phyloP scores from a whole-genome alignment of 202 grass and related monocot genomes.

The Schoenoplectus triqueter region DNA sequence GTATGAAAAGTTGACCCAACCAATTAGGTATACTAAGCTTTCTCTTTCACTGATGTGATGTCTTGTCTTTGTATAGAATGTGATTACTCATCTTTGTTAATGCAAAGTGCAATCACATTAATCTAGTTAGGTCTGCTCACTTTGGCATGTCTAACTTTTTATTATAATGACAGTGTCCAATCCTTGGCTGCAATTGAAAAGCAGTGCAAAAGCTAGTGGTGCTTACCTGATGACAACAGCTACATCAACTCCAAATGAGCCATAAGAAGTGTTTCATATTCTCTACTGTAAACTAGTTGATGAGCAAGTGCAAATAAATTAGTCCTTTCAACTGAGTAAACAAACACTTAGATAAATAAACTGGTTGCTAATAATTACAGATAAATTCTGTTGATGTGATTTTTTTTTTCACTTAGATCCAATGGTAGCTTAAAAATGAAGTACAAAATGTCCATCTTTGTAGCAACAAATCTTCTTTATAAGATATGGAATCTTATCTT shows the following conservation, averaged over 20 bases:
- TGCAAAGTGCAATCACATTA: conserved; percentile 31
- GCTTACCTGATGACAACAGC: conserved; percentile 9
- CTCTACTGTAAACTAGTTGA: conserved; percentile 32
- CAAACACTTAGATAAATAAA: neutral
- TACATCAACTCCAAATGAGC: conserved; percentile 22
- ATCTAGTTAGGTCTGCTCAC: conserved; percentile 33
- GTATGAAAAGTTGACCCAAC: conserved; percentile 36
- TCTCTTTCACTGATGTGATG: conserved; percentile 37
- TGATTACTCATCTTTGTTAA: conserved; percentile 35
- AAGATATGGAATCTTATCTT: conserved; percentile 41
- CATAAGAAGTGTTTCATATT: conserved; percentile 29
- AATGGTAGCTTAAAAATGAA: conserved; percentile 36
- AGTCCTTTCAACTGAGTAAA: neutral
- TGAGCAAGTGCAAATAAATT: neutral
- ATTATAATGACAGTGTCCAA: conserved; percentile 34
- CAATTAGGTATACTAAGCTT: conserved; percentile 36
- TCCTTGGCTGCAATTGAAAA: conserved; percentile 30
- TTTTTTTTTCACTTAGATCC: neutral
- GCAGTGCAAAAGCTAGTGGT: conserved; percentile 14
- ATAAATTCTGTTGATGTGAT: conserved; percentile 9
- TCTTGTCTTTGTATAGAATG: conserved; percentile 22
- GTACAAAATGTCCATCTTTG: conserved; percentile 8
- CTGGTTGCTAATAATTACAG: conserved; percentile 4
- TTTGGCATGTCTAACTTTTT: conserved; percentile 33
- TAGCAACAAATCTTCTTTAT: conserved; percentile 38